Base-by-base conservation (phyloP, 2,329 filamentous ascomycete species). In the Chrysoporthe austroafricana region DNA sequence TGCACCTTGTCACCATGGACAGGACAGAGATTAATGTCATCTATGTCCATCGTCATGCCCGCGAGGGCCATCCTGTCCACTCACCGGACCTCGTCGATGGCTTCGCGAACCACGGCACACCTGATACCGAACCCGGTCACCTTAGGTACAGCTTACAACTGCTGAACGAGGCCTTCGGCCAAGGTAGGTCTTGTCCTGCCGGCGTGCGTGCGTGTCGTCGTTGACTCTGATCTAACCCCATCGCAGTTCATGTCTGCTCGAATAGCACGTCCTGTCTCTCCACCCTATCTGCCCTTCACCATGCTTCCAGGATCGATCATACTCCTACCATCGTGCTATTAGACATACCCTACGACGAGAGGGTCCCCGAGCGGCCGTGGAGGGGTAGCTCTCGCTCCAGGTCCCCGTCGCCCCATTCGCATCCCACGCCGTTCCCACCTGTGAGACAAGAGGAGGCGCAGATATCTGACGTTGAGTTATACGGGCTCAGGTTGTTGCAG, bases 271-370 rank as follows among this genome's bases (percentile, higher is more conserved):
- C 83, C 62, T 88, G 86, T 72, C 77, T 89, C 68, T 77, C 81
- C n/a, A 84, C 80, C 71, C 76, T 88, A 56, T 81, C 85, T 69
- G 76, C 85, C 71, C 78, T 88, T 36, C 84, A 87, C 69, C 84
- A 88, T 71, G 78, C 78, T 14, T 82, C 84, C 32, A 79, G 84
- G 76, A 76, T 83, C 68, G 83, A 86, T 70, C 77, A 86, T 60
- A 86, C 81, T 69, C 86, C 86, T 11, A 87, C 85, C 2, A 78
- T 89, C 69, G 82, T 89, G 66, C 76, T 89, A 43, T 81, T 89
- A 73, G 85, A 88, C 71, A 85, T 82, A 4, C 85, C 86, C 18
- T 81, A 82, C 72, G 80, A 86, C 71, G 84, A 86, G 68, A 77
- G 76, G 58, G 73, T 82, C 64, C 74, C 79, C 54, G 79, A 81